A percentile compares a stretch with the other conserved stretches of the same genome.
phyloP scores from a whole-genome alignment of 306 rosid genomes.

The Cucumis cinereus region DNA sequence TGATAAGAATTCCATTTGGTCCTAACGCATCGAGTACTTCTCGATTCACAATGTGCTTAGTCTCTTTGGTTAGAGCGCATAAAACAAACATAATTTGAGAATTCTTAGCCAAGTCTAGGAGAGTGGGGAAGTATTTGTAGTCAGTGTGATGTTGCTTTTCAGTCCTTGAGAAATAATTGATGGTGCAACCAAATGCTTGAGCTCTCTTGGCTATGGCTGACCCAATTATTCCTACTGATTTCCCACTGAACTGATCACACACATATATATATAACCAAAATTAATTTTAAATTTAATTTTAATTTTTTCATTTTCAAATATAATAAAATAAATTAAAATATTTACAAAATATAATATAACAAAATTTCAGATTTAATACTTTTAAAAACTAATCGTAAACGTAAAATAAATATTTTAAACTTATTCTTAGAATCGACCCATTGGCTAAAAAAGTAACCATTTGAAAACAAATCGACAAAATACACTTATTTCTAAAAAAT shows the following conservation, averaged over 20 bases:
- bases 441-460: too few species aligned
- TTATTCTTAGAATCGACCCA: too few species aligned
- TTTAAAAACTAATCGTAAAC: too few species aligned
- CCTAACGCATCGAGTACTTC: slow-evolving; percentile 50
- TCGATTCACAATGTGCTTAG: slow-evolving; percentile 45
- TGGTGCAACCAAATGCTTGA: slow-evolving; percentile 37
- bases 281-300: too few species aligned
- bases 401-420: too few species aligned
- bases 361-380: too few species aligned
- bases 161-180: slow-evolving; percentile 42
- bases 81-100: slow-evolving; percentile 40
- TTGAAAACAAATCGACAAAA: too few species aligned
- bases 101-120: slow-evolving; percentile 31
- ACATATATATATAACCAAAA: too few species aligned
- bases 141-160: slow-evolving; percentile 24
- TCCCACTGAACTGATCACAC: slow-evolving; percentile 41
- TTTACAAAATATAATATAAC: too few species aligned
- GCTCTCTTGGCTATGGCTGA: slow-evolving; percentile 55
- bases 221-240: slow-evolving; percentile 56
- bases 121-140: slow-evolving; percentile 31
- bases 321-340: too few species aligned
- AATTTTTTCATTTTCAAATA: too few species aligned
- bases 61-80: slow-evolving; percentile 37
- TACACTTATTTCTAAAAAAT: too few species aligned
- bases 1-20: slow-evolving; percentile 47